Evolutionary conservation across 2,329 filamentous ascomycete genomes (phyloP), one percentile per base, ranked within the genome.

Genomic region (Penicillium sclerotiorum): DNA sequence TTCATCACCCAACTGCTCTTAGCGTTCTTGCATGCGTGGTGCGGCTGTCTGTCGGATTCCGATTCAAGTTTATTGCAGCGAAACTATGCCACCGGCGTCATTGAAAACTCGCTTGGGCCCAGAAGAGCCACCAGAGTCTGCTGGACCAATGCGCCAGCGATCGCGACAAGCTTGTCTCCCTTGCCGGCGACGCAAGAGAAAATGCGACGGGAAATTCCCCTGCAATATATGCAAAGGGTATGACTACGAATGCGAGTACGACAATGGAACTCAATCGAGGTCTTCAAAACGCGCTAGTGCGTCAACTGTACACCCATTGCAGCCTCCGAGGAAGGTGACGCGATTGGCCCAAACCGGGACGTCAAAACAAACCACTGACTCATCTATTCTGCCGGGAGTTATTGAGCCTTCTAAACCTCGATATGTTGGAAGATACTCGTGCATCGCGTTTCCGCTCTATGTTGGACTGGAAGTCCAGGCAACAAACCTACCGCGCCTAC

Each of bases 401-500:
- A 44, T 69, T 4, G 57, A 65, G 41, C 62, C 66, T 1, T 62
- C 54, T 12, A 70, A 68, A 48, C 57, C 58, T 22, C 54, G 67
- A 15, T 69, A 66, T 40, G 58, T 67, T 41, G 65, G 63, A 4
- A 58, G 58, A 8, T 60, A 68, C 28, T 68, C 66, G 17, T 62
- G 66, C 2, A 59, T 69, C 39, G 68, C 66, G 6, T 69, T 70
- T 33, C 65, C 70, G 1, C 58, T 61, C 22, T 61, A 52, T 40
- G 56, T 72, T 12, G 68, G 67, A 13, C 41, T 66, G 20, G 59
- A 64, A 32, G 43, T 73, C 30, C 63, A 66, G 38, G 59, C 68
- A 8, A 37, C 57, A 1, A 64, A 64, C 8, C 67, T 67, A n/a
- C 69, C 68, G 5, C 60, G 66, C 18, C 49, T 73, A 13, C 70